phyloP scores from a whole-genome alignment of 306 rosid species.

The Gastrolobium bilobum region DNA sequence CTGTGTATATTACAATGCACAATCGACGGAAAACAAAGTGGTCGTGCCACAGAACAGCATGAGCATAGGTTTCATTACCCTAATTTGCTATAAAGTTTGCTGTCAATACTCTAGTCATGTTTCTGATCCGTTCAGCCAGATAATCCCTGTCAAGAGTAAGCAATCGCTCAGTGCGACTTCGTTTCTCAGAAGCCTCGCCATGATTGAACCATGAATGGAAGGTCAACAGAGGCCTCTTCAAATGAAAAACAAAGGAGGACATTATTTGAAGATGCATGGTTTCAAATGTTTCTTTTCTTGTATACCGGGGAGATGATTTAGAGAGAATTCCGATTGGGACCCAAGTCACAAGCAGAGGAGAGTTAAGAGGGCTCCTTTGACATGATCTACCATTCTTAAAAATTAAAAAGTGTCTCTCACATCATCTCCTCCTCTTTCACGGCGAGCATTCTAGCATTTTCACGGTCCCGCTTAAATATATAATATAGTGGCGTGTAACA shows the following conservation, averaged over 20 bases:
- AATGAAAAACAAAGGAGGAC: conserved; percentile 17
- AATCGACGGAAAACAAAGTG: not conserved
- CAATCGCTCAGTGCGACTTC: conserved; percentile 22
- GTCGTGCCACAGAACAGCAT: not conserved
- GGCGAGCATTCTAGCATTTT: conserved; percentile 62
- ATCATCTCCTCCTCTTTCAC: conserved; percentile 74
- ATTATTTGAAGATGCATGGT: conserved; percentile 40
- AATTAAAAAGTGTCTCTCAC: conserved; percentile 22
- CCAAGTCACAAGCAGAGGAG: conserved; percentile 23
- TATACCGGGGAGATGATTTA: conserved; percentile 7
- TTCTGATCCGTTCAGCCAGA: conserved; percentile 2
- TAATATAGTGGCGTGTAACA: conserved; percentile 85
- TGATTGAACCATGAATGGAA: conserved; percentile 3
- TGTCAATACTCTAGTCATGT: not conserved
- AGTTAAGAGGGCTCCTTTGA: not conserved
- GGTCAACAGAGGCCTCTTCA: not conserved
- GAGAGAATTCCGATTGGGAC: not conserved
- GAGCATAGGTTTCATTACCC: not conserved
- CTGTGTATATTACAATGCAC: not conserved
- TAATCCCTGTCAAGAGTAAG: conserved; percentile 28
- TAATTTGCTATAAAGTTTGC: not conserved
- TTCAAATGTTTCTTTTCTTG: conserved; percentile 34
- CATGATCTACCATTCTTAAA: conserved; percentile 1
- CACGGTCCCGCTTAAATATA: conserved; percentile 77
- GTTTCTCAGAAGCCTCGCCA: conserved; percentile 11